Percentiles rank a stretch among this genome's conserved stretches.
Conservation (phyloP, 441 rosid genomes). For the Corymbia citriodora region DNA sequence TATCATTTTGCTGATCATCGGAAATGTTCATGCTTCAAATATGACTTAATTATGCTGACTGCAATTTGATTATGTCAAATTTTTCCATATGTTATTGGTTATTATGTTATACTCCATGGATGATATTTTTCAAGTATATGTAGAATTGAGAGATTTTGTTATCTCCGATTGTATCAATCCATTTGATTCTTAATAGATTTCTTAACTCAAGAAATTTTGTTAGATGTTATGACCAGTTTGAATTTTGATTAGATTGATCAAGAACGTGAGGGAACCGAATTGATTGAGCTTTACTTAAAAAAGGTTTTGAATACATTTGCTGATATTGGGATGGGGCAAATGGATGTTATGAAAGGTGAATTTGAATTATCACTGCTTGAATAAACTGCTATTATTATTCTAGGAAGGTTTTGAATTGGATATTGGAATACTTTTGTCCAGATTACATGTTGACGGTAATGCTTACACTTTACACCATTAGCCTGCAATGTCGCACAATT, state of each 20-base stretch:
- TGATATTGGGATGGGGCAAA: conserved; percentile 81
- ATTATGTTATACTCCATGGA: background rate
- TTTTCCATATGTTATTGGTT: too few species aligned
- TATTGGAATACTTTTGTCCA: conserved; percentile 32
- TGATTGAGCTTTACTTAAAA: conserved; percentile 72
- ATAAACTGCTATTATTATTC: conserved; percentile 70
- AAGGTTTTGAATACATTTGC: conserved; percentile 78
- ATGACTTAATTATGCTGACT: too few species aligned
- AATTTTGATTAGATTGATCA: conserved; percentile 45
- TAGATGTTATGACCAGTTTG: background rate
- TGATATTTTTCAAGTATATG: conserved; percentile 39
- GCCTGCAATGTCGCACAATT: too few species aligned
- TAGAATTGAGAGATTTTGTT: conserved; percentile 61
- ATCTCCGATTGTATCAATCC: conserved; percentile 17
- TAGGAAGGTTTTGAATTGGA: conserved; percentile 88
- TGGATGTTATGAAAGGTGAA: conserved; percentile 66
- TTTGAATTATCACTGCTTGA: conserved; percentile 68
- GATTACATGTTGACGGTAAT: too few species aligned
- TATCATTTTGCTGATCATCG: too few species aligned
- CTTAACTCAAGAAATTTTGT: background rate
- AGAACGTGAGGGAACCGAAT: conserved; percentile 89
- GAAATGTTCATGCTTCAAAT: too few species aligned
- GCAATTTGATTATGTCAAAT: too few species aligned
- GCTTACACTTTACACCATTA: too few species aligned
- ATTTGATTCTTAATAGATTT: background rate